These are phyloP conservation scores for Gillenia trifoliata DNA, from an alignment of 306 rosid genomes.

Conservation along the genomic window DNA sequence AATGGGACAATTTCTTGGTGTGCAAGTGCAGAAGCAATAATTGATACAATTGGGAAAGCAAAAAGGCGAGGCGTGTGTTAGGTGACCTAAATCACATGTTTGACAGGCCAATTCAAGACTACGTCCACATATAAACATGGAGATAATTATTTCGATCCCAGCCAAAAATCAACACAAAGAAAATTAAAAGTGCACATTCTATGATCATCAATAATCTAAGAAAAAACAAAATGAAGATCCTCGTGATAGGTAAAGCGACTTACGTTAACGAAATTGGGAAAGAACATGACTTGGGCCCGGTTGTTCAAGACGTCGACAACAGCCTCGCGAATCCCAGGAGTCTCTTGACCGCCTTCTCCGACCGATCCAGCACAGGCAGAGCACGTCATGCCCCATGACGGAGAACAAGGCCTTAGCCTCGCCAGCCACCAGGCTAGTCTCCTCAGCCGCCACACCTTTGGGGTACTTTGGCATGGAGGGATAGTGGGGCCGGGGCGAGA, in stretches of 20 bases:
- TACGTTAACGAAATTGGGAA: conserved; percentile 50
- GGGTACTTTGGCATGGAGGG: conserved; percentile 74
- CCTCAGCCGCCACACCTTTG: conserved; percentile 23
- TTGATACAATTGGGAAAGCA: not conserved
- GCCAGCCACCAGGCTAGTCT: not conserved
- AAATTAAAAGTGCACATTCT: not conserved
- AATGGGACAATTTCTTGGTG: not conserved
- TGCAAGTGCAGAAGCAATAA: not conserved
- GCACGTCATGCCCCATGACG: conserved; percentile 62
- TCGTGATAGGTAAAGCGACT: not conserved
- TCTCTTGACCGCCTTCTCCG: conserved; percentile 60
- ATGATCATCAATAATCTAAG: not conserved
- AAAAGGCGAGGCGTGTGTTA: not conserved
- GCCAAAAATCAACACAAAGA: not conserved
- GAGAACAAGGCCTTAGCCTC: conserved; percentile 45
- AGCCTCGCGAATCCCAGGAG: conserved; percentile 65
- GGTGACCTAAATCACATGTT: not conserved
- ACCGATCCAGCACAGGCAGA: conserved; percentile 70
- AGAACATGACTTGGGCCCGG: conserved; percentile 50
- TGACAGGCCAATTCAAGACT: not conserved
- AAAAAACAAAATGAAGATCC: conserved; percentile 5
- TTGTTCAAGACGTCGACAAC: conserved; percentile 55
- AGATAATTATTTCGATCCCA: not conserved
- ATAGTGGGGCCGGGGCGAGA: conserved; percentile 53
- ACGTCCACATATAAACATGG: not conserved